These are phyloP conservation scores for Aspergillus nidulans DNA, from an alignment of 495 filamentous ascomycete genomes.

Conservation along the genomic window DNA sequence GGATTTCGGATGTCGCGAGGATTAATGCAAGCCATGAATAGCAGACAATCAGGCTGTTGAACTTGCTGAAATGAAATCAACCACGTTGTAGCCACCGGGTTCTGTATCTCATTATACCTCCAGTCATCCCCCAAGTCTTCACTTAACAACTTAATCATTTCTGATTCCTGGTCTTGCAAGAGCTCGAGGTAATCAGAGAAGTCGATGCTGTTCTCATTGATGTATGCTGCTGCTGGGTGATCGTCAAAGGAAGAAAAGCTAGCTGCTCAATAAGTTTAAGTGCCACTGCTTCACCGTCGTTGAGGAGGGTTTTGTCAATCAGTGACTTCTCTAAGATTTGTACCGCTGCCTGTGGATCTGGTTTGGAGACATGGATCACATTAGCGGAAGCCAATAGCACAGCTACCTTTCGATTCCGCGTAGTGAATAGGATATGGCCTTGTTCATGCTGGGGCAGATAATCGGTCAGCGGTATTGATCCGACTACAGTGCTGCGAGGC, in stretches of 20 bases:
- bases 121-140: conserved; percentile 44
- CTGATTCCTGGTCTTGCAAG: conserved; percentile 36
- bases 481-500: background rate
- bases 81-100: conserved; percentile 54
- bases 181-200: conserved; percentile 41
- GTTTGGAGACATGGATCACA: background rate
- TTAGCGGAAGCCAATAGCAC: background rate
- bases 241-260: background rate
- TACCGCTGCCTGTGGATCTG: background rate
- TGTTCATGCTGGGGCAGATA: background rate
- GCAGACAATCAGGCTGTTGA: conserved; percentile 29
- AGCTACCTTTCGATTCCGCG: conserved; percentile 1
- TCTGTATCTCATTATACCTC: conserved; percentile 36
- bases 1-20: background rate
- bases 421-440: conserved; percentile 6
- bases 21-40: background rate
- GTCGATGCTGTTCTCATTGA: background rate
- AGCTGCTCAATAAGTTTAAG: conserved; percentile 19
- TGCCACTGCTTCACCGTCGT: conserved; percentile 15
- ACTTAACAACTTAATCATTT: conserved; percentile 39
- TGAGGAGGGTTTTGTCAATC: background rate
- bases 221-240: conserved; percentile 5
- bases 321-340: background rate
- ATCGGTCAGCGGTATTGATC: background rate
- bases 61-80: conserved; percentile 51